Percentiles rank a stretch among this genome's conserved stretches.
Evolutionary conservation across 2,329 filamentous ascomycete genomes (phyloP).

Genomic region (Albophoma yamanashiensis): DNA sequence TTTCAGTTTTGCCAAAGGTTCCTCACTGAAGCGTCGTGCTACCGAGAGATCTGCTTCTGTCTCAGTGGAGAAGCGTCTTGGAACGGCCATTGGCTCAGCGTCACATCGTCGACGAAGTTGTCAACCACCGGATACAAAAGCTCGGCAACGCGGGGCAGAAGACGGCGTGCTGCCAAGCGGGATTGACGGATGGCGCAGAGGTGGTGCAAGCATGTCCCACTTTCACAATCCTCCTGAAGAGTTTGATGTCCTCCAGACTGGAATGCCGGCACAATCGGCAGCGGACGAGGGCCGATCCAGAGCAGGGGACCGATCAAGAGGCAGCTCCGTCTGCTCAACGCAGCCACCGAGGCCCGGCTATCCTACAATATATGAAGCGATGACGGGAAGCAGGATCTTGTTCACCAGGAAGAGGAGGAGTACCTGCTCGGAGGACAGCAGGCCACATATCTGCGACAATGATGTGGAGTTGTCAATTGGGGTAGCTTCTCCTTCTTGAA

Average conservation of each 20-base stretch:
- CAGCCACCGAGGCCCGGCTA: constrained; percentile 9
- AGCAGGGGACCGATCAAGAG: constrained; percentile 5
- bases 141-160: constrained; percentile 2
- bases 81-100: constrained; percentile 12
- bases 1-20: constrained; percentile 5
- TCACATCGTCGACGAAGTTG: constrained; percentile 16
- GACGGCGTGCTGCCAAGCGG: constrained; percentile 13
- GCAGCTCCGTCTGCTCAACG: constrained; percentile 9
- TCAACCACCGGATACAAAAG: constrained; percentile 4
- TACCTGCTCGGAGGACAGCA: constrained; percentile 21
- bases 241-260: not conserved
- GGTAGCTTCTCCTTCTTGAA: not conserved
- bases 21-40: not conserved
- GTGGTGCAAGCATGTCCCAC: constrained; percentile 13
- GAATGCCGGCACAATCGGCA: not conserved
- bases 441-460: constrained; percentile 19
- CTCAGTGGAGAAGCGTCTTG: constrained; percentile 9
- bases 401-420: constrained; percentile 4
- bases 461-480: constrained; percentile 8
- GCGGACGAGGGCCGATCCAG: not conserved
- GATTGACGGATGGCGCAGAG: constrained; percentile 16
- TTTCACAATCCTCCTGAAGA: constrained; percentile 8
- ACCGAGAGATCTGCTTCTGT: constrained; percentile 1
- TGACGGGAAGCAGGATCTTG: constrained; percentile 10
- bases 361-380: constrained; percentile 12